Evolutionary conservation across 352 stramenopile species (phyloP).

Genomic region (Sclerospora graminicola): DNA sequence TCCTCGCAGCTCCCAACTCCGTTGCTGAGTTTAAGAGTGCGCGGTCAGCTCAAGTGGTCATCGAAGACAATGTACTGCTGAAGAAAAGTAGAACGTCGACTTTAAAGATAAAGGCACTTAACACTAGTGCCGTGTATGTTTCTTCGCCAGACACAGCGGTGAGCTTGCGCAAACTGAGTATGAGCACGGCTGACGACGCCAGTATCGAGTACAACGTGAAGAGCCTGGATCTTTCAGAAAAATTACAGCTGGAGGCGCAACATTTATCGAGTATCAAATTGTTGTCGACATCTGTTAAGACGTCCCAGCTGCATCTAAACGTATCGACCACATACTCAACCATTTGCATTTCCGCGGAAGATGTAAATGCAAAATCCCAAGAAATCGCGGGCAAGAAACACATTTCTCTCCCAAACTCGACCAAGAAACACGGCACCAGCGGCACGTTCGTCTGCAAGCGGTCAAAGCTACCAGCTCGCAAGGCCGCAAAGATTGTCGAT

Average conservation of each 20-base stretch:
- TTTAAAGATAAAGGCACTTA: slow-evolving; percentile 9
- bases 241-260: slow-evolving; percentile 8
- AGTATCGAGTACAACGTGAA: slow-evolving; percentile 13
- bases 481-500: slow-evolving; percentile 5
- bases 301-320: slow-evolving; percentile 8
- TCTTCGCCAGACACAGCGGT: slow-evolving; percentile 4
- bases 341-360: slow-evolving; percentile 12
- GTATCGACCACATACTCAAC: neutral
- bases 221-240: slow-evolving; percentile 1
- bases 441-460: slow-evolving; percentile 9
- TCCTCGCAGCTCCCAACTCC: slow-evolving; percentile 6
- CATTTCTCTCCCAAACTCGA: slow-evolving; percentile 15
- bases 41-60: slow-evolving; percentile 11
- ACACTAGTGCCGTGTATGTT: slow-evolving; percentile 14
- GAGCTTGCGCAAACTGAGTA: slow-evolving; percentile 8
- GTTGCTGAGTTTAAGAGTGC: slow-evolving; percentile 14
- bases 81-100: neutral
- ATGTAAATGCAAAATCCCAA: neutral
- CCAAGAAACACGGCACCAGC: slow-evolving; percentile 11
- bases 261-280: slow-evolving; percentile 7
- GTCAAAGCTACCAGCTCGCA: slow-evolving; percentile 7
- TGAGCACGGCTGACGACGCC: slow-evolving; percentile 6
- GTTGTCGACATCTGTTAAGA: slow-evolving; percentile 6
- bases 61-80: slow-evolving; percentile 14
- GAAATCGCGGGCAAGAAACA: slow-evolving; percentile 5